Evolutionary conservation across 768 basidiomycete genomes (phyloP).

Genomic region (Boletus tomentosulus): DNA sequence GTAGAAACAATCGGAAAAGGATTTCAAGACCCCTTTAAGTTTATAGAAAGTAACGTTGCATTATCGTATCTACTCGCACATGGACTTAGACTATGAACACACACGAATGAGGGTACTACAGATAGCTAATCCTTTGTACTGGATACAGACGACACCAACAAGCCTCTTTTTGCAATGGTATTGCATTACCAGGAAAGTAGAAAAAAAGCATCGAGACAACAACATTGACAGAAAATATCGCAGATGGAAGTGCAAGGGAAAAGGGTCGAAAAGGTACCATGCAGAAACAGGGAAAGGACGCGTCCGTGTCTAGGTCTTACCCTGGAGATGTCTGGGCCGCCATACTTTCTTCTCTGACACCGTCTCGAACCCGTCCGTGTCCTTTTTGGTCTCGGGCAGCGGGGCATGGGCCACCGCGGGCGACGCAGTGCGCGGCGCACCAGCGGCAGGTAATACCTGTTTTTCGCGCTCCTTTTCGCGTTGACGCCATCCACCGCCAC

Average conservation of each 20-base stretch:
- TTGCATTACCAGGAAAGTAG: neutral
- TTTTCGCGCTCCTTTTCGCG: constrained; percentile 39
- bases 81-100: too few species aligned
- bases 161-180: neutral
- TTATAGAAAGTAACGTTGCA: neutral
- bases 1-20: too few species aligned
- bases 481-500: constrained; percentile 55
- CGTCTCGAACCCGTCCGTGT: constrained; percentile 71
- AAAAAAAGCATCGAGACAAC: neutral
- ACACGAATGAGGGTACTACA: neutral
- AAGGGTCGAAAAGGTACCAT: too few species aligned
- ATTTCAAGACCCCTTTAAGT: too few species aligned
- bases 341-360: constrained; percentile 35
- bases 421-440: constrained; percentile 13
- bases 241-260: neutral
- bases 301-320: neutral
- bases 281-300: neutral
- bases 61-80: neutral
- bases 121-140: neutral
- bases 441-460: constrained; percentile 36
- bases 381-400: constrained; percentile 43
- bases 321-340: constrained; percentile 18
- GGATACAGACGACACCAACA: neutral
- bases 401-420: constrained; percentile 19
- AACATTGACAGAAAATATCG: neutral